phyloP scores from a whole-genome alignment of 768 basidiomycete genomes.

The Russula sp. region DNA sequence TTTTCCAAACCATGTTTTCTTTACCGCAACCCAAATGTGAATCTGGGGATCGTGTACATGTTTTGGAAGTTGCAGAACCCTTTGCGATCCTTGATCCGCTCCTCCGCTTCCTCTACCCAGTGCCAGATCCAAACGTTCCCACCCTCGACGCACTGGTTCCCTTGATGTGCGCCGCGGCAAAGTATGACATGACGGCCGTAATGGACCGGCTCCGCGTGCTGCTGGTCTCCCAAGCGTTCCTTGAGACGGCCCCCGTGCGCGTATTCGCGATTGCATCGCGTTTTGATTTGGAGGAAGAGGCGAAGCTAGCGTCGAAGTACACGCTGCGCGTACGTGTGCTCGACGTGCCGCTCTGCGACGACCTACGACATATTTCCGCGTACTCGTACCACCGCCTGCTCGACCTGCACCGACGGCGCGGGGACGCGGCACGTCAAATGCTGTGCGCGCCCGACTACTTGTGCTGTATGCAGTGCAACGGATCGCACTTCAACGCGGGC shows the following conservation, averaged over 20 bases:
- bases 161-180: conserved; percentile 47
- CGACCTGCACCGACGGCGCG: conserved; percentile 49
- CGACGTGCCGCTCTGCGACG: conserved; percentile 51
- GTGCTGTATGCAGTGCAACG: conserved; percentile 66
- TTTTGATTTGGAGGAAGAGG: conserved; percentile 57
- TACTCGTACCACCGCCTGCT: conserved; percentile 61
- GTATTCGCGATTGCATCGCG: conserved; percentile 68
- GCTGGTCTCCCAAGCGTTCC: conserved; percentile 45
- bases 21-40: conserved; percentile 45
- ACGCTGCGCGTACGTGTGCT: conserved; percentile 49
- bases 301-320: conserved; percentile 49
- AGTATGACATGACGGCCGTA: conserved; percentile 53
- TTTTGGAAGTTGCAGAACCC: conserved; percentile 51
- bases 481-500: conserved; percentile 37
- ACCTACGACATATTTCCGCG: conserved; percentile 60
- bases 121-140: conserved; percentile 44
- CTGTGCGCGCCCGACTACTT: conserved; percentile 41
- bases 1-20: conserved; percentile 63
- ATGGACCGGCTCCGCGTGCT: conserved; percentile 41
- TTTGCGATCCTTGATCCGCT: conserved; percentile 39
- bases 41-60: conserved; percentile 29
- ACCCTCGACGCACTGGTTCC: conserved; percentile 47
- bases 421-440: conserved; percentile 40
- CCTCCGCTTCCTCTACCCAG: conserved; percentile 56
- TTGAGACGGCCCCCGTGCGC: conserved; percentile 43